A percentile compares a stretch with the other conserved stretches of the same genome.
phyloP scores from a whole-genome alignment of 345 rosid genomes.

The Capsella bursapastoris region DNA sequence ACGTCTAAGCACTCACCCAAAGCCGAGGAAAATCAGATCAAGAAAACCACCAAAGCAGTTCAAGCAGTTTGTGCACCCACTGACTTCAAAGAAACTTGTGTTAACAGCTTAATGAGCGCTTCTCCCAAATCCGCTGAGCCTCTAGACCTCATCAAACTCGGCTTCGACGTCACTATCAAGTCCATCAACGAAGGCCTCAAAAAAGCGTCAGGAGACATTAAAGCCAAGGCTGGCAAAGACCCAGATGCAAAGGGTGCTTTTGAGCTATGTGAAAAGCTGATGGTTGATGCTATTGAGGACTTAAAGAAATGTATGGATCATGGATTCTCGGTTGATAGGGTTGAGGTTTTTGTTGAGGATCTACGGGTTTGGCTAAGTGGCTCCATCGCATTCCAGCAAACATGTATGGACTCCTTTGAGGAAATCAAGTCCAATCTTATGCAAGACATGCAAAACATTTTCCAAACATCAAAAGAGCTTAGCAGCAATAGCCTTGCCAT shows the following conservation, averaged over 20 bases:
- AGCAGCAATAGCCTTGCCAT: constrained; percentile 79
- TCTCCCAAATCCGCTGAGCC: constrained; percentile 60
- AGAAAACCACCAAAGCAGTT: constrained; percentile 52
- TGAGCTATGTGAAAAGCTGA: constrained; percentile 55
- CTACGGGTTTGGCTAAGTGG: constrained; percentile 79
- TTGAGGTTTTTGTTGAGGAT: constrained; percentile 50
- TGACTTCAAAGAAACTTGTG: constrained; percentile 61
- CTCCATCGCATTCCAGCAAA: constrained; percentile 71
- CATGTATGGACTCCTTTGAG: constrained; percentile 69
- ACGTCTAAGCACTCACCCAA: constrained; percentile 23
- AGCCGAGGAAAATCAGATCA: background rate
- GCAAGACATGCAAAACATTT: constrained; percentile 51
- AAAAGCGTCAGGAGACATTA: constrained; percentile 49
- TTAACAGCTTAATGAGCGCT: constrained; percentile 47
- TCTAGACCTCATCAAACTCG: constrained; percentile 58
- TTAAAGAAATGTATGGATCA: constrained; percentile 53
- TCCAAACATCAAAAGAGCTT: constrained; percentile 53
- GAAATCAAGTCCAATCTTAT: constrained; percentile 56
- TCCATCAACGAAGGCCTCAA: constrained; percentile 48
- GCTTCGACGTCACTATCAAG: constrained; percentile 53
- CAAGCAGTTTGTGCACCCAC: constrained; percentile 66
- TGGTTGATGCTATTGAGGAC: constrained; percentile 63
- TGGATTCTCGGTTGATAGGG: constrained; percentile 42
- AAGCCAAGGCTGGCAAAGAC: constrained; percentile 51
- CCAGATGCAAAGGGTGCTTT: constrained; percentile 60